Conservation (phyloP, 305 asterid genomes). For the Fraxinus albicans region DNA sequence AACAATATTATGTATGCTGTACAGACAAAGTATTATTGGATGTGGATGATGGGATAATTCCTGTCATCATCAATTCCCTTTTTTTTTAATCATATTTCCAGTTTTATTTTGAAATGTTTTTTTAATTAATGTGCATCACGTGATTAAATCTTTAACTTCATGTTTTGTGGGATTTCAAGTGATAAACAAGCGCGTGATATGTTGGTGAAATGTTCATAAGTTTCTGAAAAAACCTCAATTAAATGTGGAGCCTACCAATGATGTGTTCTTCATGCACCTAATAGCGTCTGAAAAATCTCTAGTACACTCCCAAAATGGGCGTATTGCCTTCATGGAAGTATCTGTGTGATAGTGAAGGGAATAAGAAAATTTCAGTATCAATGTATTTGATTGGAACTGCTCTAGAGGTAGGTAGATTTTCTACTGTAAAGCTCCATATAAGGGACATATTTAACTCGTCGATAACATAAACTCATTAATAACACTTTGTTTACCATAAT, state of each 20-base stretch:
- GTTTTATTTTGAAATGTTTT: background rate
- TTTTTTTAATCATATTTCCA: background rate
- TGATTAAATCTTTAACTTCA: background rate
- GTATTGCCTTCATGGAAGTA: background rate
- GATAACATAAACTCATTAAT: background rate
- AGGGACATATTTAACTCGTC: background rate
- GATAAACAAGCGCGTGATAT: background rate
- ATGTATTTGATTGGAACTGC: background rate
- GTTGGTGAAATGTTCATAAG: background rate
- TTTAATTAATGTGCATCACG: background rate
- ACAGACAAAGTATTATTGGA: background rate
- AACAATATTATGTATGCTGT: background rate
- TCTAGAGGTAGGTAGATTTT: background rate
- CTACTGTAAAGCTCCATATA: background rate
- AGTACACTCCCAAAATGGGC: background rate
- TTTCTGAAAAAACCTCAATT: background rate
- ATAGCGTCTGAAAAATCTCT: background rate
- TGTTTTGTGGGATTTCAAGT: background rate
- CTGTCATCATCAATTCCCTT: background rate
- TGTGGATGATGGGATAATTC: background rate
- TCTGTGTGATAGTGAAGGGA: background rate
- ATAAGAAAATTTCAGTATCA: background rate
- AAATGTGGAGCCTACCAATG: background rate
- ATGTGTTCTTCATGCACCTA: background rate
- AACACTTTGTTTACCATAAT: background rate